These are phyloP conservation scores for Prunus campanulata DNA, from an alignment of 306 rosid genomes.

Conservation along the genomic window DNA sequence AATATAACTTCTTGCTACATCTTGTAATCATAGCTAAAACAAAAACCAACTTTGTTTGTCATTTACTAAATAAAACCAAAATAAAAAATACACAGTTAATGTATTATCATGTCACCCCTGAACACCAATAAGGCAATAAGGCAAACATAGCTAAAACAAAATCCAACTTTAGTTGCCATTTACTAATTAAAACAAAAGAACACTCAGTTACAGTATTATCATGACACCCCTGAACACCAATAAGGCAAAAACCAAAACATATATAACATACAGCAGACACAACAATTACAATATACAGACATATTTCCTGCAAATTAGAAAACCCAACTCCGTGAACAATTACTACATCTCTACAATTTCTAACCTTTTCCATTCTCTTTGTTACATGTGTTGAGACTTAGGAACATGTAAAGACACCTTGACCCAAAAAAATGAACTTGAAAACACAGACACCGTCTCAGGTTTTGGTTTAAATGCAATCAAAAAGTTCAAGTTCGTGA, in stretches of 20 bases:
- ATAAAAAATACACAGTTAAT: background rate
- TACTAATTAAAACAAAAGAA: background rate
- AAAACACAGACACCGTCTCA: background rate
- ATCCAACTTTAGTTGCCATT: no score
- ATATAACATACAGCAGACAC: background rate
- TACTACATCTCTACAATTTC: background rate
- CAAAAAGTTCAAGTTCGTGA: background rate
- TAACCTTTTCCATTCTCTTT: background rate
- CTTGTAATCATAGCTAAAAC: background rate
- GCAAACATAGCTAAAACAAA: background rate
- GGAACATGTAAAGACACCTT: background rate
- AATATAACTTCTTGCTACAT: background rate
- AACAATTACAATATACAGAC: background rate
- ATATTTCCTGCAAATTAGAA: background rate
- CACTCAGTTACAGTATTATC: background rate
- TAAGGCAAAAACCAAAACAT: background rate
- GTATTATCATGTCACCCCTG: background rate
- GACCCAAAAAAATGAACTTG: no score
- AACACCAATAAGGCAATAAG: no score
- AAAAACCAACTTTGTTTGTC: background rate
- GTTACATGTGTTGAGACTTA: background rate
- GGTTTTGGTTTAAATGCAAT: background rate
- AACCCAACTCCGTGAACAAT: background rate
- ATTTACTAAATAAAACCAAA: background rate
- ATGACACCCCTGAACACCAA: background rate